Base-by-base conservation (phyloP, 768 basidiomycete genomes). In the Harrya chromipes region DNA sequence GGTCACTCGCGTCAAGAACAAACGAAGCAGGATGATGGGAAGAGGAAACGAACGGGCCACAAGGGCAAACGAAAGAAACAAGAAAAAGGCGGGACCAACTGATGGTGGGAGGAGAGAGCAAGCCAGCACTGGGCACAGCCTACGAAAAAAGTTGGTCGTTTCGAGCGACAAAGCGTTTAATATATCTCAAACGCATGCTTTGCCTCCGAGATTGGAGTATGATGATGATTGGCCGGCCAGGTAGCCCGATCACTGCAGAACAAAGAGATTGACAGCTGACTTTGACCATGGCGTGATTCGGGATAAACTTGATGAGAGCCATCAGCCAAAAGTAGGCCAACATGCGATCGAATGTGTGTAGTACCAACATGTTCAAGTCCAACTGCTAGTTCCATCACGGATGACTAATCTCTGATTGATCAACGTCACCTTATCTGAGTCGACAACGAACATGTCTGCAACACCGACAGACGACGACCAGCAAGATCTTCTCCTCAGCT, bases 401-500 rank as follows among this genome's bases (percentile, higher is more conserved):
- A 33, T 33, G 33, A 33, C 33, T 33, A 33, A 33, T 33, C 33
- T 33, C 29, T 29, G 11, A 29, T 11, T 29, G 29, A 29, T 29
- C 4, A 23, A 23, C 23, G 6, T 23, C 23, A 23, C 6, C 23
- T 23, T 23, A 23, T 27, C 27, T n/a, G 27, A 29, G 26, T 13
- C 31, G 6, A 1, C 33, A 9, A 33, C 33, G 4, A 16, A 4
- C 14, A 44, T 44, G n/a, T 26, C 12, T 33, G 46, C 52, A n/a
- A n/a, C 36, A 46, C 72, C 70, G 42, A 70, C 75, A 31, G 68
- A 72, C 40, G 82, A 84, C 42, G 80, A 87, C 20, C 71, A 69
- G 27, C 82, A 90, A 37, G 90, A 95, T 4, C 65, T 94, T 42
- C 72, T 97, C 12, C 82, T 94, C 6, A 78, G 87, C 19, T 87